Evolutionary conservation across 441 rosid genomes (phyloP).

Genomic region (Syzygium syzygioides): DNA sequence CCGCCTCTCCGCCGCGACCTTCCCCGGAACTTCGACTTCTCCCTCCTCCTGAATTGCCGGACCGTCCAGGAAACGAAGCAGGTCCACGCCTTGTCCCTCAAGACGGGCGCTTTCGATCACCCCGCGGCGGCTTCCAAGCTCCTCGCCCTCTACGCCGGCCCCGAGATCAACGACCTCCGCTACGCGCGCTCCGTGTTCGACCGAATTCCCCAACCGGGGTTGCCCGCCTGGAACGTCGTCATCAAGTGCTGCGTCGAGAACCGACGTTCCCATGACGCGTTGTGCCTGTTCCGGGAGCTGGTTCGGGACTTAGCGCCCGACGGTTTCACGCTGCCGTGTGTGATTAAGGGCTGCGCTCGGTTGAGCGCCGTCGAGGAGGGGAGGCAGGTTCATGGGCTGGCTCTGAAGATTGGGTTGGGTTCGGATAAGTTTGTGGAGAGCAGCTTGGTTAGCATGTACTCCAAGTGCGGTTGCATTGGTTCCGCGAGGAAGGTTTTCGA

Average conservation of each 20-base stretch:
- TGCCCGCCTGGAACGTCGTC: constrained; percentile 40
- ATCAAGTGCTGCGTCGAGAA: constrained; percentile 41
- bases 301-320: constrained; percentile 24
- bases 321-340: constrained; percentile 40
- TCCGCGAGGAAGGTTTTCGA: constrained; percentile 37
- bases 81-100: constrained; percentile 40
- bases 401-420: constrained; percentile 31
- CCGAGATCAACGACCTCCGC: constrained; percentile 26
- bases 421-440: constrained; percentile 44
- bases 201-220: constrained; percentile 18
- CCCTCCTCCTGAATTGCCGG: constrained; percentile 25
- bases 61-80: constrained; percentile 27
- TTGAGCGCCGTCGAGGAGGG: constrained; percentile 36
- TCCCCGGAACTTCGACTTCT: constrained; percentile 1
- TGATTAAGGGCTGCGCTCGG: constrained; percentile 43
- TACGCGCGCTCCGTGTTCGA: constrained; percentile 39
- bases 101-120: constrained; percentile 29
- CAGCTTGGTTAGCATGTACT: constrained; percentile 41
- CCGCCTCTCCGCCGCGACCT: constrained; percentile 2
- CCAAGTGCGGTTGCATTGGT: constrained; percentile 33
- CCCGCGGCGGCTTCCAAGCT: constrained; percentile 32
- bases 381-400: constrained; percentile 43
- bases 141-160: constrained; percentile 33
- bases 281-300: constrained; percentile 26
- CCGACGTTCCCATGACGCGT: constrained; percentile 36